These are phyloP conservation scores for Fusarium sp. DNA, from an alignment of 2,329 filamentous ascomycete species.

Conservation along the genomic window DNA sequence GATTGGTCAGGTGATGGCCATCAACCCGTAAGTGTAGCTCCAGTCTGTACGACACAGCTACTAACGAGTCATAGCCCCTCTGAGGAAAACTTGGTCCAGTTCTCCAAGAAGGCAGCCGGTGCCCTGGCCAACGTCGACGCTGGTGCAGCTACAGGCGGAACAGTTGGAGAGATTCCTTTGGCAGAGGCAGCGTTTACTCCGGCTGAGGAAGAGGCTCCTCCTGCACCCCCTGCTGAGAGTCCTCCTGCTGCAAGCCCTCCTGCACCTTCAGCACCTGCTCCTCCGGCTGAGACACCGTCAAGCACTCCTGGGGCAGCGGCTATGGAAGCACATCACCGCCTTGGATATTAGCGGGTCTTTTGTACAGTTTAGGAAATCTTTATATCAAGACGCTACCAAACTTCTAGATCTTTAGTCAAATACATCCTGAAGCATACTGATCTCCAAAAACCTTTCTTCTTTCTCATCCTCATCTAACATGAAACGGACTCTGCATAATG, in stretches of 20 bases:
- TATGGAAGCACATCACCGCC: neutral
- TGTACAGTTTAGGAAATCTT: neutral
- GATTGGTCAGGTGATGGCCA: conserved; percentile 61
- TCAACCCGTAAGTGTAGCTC: conserved; percentile 56
- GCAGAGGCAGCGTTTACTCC: conserved; percentile 39
- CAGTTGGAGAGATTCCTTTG: conserved; percentile 37
- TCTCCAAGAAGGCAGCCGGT: conserved; percentile 30
- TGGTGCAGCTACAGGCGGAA: conserved; percentile 31
- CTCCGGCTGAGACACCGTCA: neutral
- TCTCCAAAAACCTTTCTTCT: too few species aligned
- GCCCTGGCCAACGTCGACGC: conserved; percentile 41
- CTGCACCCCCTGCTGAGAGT: conserved; percentile 10
- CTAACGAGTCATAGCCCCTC: conserved; percentile 17
- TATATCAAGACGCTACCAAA: accelerated
- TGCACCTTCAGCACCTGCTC: neutral
- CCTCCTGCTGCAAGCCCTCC: conserved; percentile 9
- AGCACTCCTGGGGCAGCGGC: neutral
- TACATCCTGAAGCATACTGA: neutral
- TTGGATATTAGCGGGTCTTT: neutral
- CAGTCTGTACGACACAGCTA: neutral
- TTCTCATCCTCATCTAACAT: neutral
- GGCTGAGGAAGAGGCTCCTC: conserved; percentile 17
- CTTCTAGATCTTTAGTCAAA: neutral
- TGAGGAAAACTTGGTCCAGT: conserved; percentile 35
- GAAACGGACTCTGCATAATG: too few species aligned